A percentile compares a stretch with the other conserved stretches of the same genome.
Conservation (phyloP, 148 eudicot genomes). For the Rhododendron ovatum region DNA sequence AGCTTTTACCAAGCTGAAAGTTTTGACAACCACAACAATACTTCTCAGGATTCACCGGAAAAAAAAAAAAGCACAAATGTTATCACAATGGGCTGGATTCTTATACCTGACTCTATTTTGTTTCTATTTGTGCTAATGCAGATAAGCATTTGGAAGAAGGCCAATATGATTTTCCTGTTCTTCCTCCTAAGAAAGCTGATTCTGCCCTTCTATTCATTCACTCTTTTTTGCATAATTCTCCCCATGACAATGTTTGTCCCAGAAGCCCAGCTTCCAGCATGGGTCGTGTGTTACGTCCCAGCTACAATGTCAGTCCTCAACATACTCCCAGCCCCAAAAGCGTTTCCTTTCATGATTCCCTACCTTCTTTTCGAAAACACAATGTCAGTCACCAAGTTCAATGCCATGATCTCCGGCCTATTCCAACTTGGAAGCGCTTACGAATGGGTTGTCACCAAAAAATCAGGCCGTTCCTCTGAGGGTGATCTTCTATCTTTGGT, state of each 20-base stretch:
- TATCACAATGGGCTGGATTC: not conserved
- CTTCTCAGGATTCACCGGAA: not conserved
- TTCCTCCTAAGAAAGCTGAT: conserved; percentile 86
- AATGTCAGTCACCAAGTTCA: conserved; percentile 96
- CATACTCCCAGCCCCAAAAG: conserved; percentile 89
- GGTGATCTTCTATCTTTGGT: conserved; percentile 61
- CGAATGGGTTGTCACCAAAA: conserved; percentile 97
- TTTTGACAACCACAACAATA: not conserved
- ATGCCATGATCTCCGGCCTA: conserved; percentile 94
- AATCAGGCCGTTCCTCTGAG: conserved; percentile 97
- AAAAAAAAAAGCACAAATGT: not conserved
- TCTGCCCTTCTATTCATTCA: conserved; percentile 92
- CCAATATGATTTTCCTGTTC: conserved; percentile 80
- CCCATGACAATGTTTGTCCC: conserved; percentile 99
- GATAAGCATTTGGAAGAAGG: conserved; percentile 87
- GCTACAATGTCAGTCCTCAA: conserved; percentile 89
- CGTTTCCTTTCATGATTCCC: conserved; percentile 94
- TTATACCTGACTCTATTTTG: conserved; percentile 2
- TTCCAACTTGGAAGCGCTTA: conserved; percentile 94
- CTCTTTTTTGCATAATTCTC: conserved; percentile 88
- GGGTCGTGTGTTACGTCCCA: conserved; percentile 92
- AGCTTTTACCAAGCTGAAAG: not conserved
- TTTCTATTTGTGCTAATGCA: conserved; percentile 30
- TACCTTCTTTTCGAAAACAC: conserved; percentile 98
- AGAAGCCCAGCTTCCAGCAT: conserved; percentile 81